phyloP scores from a whole-genome alignment of 2,329 filamentous ascomycete species.

The Paecilomyces dactylethromorphus region DNA sequence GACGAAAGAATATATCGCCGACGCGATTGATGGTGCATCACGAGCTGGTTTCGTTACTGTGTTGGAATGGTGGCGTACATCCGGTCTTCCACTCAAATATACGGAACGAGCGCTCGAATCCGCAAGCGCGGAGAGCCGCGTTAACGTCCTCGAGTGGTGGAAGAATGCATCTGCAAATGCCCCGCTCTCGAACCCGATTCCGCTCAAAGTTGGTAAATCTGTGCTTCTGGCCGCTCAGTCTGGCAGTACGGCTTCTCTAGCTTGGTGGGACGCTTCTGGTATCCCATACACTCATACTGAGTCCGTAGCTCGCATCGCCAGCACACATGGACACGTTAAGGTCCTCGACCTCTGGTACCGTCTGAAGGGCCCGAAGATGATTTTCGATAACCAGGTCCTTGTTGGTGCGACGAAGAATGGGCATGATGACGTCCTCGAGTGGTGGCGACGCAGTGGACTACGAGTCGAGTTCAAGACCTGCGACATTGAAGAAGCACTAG shows the following conservation, averaged over 20 bases:
- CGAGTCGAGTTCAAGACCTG: slow-evolving; percentile 89
- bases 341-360: slow-evolving; percentile 79
- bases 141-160: slow-evolving; percentile 93
- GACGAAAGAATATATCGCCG: slow-evolving; percentile 77
- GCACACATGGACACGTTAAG: slow-evolving; percentile 74
- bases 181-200: slow-evolving; percentile 45
- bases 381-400: slow-evolving; percentile 76
- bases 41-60: slow-evolving; percentile 78
- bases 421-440: slow-evolving; percentile 77
- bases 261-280: slow-evolving; percentile 81
- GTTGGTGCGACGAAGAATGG: slow-evolving; percentile 84
- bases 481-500: slow-evolving; percentile 89
- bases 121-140: slow-evolving; percentile 74
- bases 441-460: slow-evolving; percentile 73
- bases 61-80: slow-evolving; percentile 86
- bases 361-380: slow-evolving; percentile 67
- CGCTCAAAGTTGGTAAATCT: slow-evolving; percentile 74
- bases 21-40: slow-evolving; percentile 82
- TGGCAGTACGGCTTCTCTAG: slow-evolving; percentile 68
- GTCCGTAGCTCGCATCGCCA: slow-evolving; percentile 75
- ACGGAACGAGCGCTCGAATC: slow-evolving; percentile 83
- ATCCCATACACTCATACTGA: slow-evolving; percentile 76
- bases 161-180: slow-evolving; percentile 60
- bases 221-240: slow-evolving; percentile 79
- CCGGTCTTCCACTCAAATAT: slow-evolving; percentile 72